These are phyloP conservation scores for Aspergillus conjunctus DNA, from an alignment of 495 filamentous ascomycete genomes.

Conservation along the genomic window DNA sequence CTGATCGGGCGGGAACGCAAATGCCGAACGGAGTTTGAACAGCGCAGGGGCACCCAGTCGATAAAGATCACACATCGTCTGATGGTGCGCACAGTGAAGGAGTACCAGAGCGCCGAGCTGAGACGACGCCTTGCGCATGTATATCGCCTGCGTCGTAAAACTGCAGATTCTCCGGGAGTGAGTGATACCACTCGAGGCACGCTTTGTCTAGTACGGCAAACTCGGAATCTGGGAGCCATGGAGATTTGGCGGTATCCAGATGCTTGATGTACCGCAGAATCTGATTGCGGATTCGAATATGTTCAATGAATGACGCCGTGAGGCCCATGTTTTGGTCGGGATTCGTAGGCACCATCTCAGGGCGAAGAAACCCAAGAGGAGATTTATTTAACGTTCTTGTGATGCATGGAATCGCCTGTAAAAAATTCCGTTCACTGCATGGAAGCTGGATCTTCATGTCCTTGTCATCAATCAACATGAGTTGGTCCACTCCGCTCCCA, in stretches of 20 bases:
- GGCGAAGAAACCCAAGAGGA: constrained; percentile 29
- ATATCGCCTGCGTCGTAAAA: constrained; percentile 34
- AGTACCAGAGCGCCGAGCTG: constrained; percentile 37
- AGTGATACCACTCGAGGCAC: constrained; percentile 33
- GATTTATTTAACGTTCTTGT: constrained; percentile 32
- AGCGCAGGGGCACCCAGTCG: constrained; percentile 35
- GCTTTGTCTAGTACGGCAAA: constrained; percentile 32
- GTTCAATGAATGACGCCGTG: constrained; percentile 37
- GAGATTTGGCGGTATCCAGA: constrained; percentile 33
- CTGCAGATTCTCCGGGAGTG: constrained; percentile 32
- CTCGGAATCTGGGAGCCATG: constrained; percentile 34
- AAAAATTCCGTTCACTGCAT: constrained; percentile 35
- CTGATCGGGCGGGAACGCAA: constrained; percentile 37
- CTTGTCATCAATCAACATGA: constrained; percentile 35
- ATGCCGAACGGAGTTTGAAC: constrained; percentile 35
- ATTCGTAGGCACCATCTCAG: constrained; percentile 17
- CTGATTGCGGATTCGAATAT: constrained; percentile 34
- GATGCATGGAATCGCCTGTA: constrained; percentile 32
- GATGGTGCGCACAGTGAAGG: constrained; percentile 34
- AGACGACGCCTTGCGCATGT: constrained; percentile 35
- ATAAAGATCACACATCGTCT: constrained; percentile 38
- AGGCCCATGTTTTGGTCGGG: constrained; percentile 34
- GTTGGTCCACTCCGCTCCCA: constrained; percentile 38
- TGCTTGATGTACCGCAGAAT: constrained; percentile 39
- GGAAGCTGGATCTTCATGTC: constrained; percentile 44